phyloP scores from a whole-genome alignment of 768 basidiomycete species.

The Clavaria fumosa region DNA sequence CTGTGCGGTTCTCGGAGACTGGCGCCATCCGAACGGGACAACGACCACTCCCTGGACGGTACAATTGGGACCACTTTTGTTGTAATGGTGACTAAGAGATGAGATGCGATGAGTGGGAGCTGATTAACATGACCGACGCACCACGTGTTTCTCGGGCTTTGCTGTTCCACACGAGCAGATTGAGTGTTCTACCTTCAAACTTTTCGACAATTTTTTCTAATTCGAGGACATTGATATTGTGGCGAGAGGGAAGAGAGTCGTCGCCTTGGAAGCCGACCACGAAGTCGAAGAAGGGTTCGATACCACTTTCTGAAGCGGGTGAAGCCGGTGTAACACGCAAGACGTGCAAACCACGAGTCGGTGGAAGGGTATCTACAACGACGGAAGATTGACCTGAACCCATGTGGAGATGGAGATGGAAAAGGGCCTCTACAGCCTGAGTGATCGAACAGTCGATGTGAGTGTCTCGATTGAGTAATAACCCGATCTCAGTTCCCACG shows the following conservation, averaged over 20 bases:
- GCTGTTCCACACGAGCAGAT: slow-evolving; percentile 72
- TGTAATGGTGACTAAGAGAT: slow-evolving; percentile 4
- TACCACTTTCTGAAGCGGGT: slow-evolving; percentile 71
- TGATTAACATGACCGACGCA: slow-evolving; percentile 24
- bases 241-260: slow-evolving; percentile 33
- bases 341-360: slow-evolving; percentile 64
- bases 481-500: too few relatives aligned
- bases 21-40: slow-evolving; percentile 23
- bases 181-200: slow-evolving; percentile 56
- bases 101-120: slow-evolving; percentile 2
- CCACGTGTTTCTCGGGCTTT: slow-evolving; percentile 62
- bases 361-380: slow-evolving; percentile 27
- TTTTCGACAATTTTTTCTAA: slow-evolving; percentile 72
- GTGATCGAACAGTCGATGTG: too few relatives aligned
- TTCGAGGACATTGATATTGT: slow-evolving; percentile 48
- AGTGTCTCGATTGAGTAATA: too few relatives aligned
- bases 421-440: too few relatives aligned
- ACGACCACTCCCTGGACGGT: slow-evolving; percentile 78
- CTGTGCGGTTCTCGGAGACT: slow-evolving; percentile 25
- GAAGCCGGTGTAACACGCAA: slow-evolving; percentile 80
- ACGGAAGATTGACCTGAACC: slow-evolving; percentile 61
- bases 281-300: slow-evolving; percentile 95
- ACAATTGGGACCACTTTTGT: slow-evolving; percentile 61
- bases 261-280: slow-evolving; percentile 82
- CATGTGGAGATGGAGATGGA: slow-evolving; percentile 31